Percentiles rank a stretch among this genome's conserved stretches.
These are phyloP conservation scores for Colletotrichum scovillei DNA, from an alignment of 2,329 filamentous ascomycete species.

Conservation along the genomic window DNA sequence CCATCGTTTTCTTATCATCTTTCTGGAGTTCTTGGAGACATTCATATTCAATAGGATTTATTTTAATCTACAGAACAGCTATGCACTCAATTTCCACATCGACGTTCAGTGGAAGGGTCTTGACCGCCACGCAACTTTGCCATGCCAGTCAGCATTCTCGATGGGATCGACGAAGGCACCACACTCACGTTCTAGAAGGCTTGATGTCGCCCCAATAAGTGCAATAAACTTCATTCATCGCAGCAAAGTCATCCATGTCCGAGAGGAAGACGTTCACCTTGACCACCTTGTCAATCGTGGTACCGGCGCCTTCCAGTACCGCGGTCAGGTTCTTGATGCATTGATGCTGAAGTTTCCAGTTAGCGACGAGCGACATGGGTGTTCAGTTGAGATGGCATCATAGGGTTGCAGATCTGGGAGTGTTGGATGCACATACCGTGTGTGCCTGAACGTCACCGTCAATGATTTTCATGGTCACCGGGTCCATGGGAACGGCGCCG, in stretches of 20 bases:
- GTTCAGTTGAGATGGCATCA: neutral
- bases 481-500: conserved; percentile 76
- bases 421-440: conserved; percentile 56
- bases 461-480: conserved; percentile 66
- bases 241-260: conserved; percentile 78
- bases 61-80: conserved; percentile 41
- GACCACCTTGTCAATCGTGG: conserved; percentile 72
- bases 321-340: conserved; percentile 79
- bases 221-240: conserved; percentile 80
- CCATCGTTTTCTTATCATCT: no score
- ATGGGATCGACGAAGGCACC: rapidly evolving
- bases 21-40: no score
- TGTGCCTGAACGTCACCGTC: conserved; percentile 73
- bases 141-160: neutral
- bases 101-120: conserved; percentile 46
- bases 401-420: neutral
- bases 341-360: conserved; percentile 53
- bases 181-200: conserved; percentile 55
- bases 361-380: conserved; percentile 5
- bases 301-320: conserved; percentile 76
- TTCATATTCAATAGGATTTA: no score
- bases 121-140: conserved; percentile 48
- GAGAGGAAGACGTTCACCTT: conserved; percentile 80
- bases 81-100: conserved; percentile 50
- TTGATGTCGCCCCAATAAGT: conserved; percentile 72